Evolutionary conservation across 768 basidiomycete genomes (phyloP), one percentile per base, ranked within the genome.

Genomic region (Podaxis sp.): DNA sequence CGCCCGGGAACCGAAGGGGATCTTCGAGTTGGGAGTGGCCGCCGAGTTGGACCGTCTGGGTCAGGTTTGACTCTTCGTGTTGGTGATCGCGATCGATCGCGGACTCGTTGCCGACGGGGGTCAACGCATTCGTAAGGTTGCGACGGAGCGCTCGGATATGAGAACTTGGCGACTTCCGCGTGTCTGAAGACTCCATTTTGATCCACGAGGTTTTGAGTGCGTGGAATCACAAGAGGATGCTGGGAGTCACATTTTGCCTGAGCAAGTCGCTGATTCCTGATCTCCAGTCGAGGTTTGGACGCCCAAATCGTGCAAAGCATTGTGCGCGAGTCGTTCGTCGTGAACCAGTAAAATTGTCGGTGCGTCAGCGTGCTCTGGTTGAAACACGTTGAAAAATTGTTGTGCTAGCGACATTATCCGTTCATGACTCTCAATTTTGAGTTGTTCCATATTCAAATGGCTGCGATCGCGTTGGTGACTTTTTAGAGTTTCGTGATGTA

Each of bases 271-370:
- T 71, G 40, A 85, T 70, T 2, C 81, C 81, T 9, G 70, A 71
- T 1, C 73, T 68, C 79, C 80, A 87, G 52, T 49, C n/a, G 71
- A 70, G 7, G 72, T 72, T 40, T 84, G 74, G 17, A 85, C 69
- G 11, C 78, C 80, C 12, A 80, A 72, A 33, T 75, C 76, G 17
- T 65, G 65, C 6, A 87, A 72, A 9, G 78, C 70, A n/a, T 73
- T 73, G 5, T 71, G 66, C 0, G 81, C 75, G 64, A 77, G 69
- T 43, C 75, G 68, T 61, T 78, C 74, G 27, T 80, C 73, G 47
- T 80, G 75, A 2, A 85, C 80, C 6, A 87, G 75, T 4, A 87
- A 68, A 25, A 86, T 66, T 55, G 78, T 67, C 0, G 84, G 83
- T 2, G 53, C 24, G 4, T 37, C 49, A 6, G 64, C 51, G 15